These are phyloP conservation scores for Melampsora larici-populina DNA, from an alignment of 1,284 basidiomycete genomes.

Conservation along the genomic window DNA sequence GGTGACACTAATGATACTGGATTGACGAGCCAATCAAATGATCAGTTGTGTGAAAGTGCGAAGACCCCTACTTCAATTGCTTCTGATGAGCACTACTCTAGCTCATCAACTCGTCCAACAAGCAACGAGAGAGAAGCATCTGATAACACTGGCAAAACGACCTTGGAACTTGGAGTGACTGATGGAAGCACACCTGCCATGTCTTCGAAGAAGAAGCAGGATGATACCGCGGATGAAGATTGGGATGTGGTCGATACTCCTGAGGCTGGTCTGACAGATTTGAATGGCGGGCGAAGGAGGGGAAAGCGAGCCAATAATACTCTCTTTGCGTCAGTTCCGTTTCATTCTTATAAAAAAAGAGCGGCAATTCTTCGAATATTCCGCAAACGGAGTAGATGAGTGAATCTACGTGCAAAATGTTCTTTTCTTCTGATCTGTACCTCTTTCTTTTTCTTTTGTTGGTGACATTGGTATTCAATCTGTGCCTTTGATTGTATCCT, in stretches of 20 bases:
- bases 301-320: conserved; percentile 63
- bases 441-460: conserved; percentile 73
- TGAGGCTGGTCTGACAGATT: conserved; percentile 66
- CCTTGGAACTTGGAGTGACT: no score
- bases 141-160: no score
- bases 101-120: not conserved
- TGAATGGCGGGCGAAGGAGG: conserved; percentile 60
- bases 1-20: conserved; percentile 58
- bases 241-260: conserved; percentile 77
- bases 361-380: not conserved
- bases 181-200: no score
- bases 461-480: conserved; percentile 63
- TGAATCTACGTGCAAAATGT: not conserved
- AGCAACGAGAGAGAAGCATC: not conserved
- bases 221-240: conserved; percentile 70
- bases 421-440: conserved; percentile 55
- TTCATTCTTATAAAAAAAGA: conserved; percentile 59
- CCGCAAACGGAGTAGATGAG: not conserved
- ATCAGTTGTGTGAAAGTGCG: conserved; percentile 45
- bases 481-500: conserved; percentile 54
- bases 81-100: conserved; percentile 48
- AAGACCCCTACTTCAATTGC: conserved; percentile 46
- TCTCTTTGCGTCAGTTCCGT: conserved; percentile 75
- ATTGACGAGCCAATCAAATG: conserved; percentile 52
- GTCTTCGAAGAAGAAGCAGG: conserved; percentile 62